A percentile compares a stretch with the other conserved stretches of the same genome.
Conservation (phyloP, 805 yeast species). For the Saturnispora gosingensis region DNA sequence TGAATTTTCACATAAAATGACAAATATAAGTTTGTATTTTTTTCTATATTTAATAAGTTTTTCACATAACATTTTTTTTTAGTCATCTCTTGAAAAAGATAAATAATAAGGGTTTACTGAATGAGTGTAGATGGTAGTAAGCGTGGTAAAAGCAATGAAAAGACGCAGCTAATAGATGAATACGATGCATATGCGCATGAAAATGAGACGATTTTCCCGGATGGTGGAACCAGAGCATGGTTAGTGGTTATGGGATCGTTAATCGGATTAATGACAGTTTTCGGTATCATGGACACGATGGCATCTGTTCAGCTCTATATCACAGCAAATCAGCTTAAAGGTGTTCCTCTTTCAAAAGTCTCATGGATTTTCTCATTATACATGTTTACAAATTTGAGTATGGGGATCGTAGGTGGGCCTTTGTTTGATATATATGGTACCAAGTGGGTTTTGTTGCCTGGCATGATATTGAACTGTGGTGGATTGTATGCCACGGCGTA, state of each 20-base stretch:
- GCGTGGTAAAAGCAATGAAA: background rate
- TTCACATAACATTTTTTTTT: background rate
- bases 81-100: background rate
- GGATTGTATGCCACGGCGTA: slow-evolving; percentile 30
- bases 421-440: slow-evolving; percentile 59
- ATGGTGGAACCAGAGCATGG: slow-evolving; percentile 46
- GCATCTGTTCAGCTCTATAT: slow-evolving; percentile 58
- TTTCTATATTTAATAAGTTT: background rate
- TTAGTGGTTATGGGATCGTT: slow-evolving; percentile 44
- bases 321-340: slow-evolving; percentile 44
- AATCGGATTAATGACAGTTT: slow-evolving; percentile 43
- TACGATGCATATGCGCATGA: slow-evolving; percentile 22
- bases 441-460: slow-evolving; percentile 34
- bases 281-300: slow-evolving; percentile 50
- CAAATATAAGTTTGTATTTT: background rate
- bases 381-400: slow-evolving; percentile 40
- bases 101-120: background rate
- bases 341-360: slow-evolving; percentile 38
- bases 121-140: background rate
- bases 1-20: background rate
- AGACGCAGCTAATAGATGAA: slow-evolving; percentile 1
- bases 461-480: slow-evolving; percentile 34
- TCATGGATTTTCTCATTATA: slow-evolving; percentile 63
- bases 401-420: slow-evolving; percentile 34
- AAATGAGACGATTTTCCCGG: slow-evolving; percentile 34